phyloP scores from a whole-genome alignment of 2,329 filamentous ascomycete genomes.

The Trichothecium sympodiale region DNA sequence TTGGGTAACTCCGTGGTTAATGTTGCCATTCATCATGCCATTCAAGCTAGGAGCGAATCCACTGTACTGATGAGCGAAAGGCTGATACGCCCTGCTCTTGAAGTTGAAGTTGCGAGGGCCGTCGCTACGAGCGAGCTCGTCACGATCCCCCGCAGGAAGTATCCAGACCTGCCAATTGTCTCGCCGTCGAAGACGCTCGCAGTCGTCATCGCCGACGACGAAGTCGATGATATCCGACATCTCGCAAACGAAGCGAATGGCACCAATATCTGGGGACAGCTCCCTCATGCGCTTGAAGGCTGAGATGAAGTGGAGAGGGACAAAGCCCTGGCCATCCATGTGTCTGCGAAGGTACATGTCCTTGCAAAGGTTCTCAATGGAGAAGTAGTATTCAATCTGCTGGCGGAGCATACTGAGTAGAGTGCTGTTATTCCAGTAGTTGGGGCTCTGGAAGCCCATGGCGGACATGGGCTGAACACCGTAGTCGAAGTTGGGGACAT shows the following conservation, averaged over 20 bases:
- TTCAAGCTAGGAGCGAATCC: slow-evolving; percentile 16
- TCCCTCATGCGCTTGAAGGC: slow-evolving; percentile 64
- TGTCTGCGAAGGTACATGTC: slow-evolving; percentile 78
- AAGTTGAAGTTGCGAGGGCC: slow-evolving; percentile 39
- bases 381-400: slow-evolving; percentile 89
- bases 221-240: slow-evolving; percentile 66
- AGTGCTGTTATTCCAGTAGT: slow-evolving; percentile 40
- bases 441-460: slow-evolving; percentile 19
- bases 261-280: slow-evolving; percentile 47
- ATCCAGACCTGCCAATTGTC: slow-evolving; percentile 76
- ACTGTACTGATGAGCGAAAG: slow-evolving; percentile 16
- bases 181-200: slow-evolving; percentile 65
- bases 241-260: slow-evolving; percentile 66
- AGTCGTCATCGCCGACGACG: slow-evolving; percentile 60
- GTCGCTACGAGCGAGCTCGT: slow-evolving; percentile 61
- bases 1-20: slow-evolving; percentile 5
- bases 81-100: slow-evolving; percentile 21
- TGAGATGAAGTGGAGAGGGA: slow-evolving; percentile 66
- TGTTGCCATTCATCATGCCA: slow-evolving; percentile 4
- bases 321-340: slow-evolving; percentile 94
- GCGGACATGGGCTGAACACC: slow-evolving; percentile 26
- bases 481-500: slow-evolving; percentile 20
- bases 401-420: slow-evolving; percentile 29
- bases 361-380: slow-evolving; percentile 88
- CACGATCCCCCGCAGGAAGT: slow-evolving; percentile 58